Evolutionary conservation across 1,284 basidiomycete genomes (phyloP), one percentile per base, ranked within the genome.

Genomic region (Fomitopsis palustris): DNA sequence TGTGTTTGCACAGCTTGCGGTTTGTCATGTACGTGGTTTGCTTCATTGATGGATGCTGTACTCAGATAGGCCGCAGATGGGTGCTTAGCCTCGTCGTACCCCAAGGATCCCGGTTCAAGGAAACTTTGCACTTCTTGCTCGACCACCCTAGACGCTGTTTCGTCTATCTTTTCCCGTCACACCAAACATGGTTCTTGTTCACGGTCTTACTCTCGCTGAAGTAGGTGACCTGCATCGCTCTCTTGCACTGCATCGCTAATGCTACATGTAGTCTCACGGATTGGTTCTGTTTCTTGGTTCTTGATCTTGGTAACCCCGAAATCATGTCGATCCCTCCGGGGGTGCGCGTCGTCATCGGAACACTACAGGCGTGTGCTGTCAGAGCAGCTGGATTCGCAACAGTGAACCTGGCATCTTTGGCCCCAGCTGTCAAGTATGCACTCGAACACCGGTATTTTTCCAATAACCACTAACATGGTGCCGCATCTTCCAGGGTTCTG

Each of bases 131-230:
- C 59, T 99, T 99, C 73, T 80, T 99, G 6, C 83, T 99, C 19
- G 95, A 98, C 70, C 96, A 98, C 69, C 96, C 96, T n/a, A 85
- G 96, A 25, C 85, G 96, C 63, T 95, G 96, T 76, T 98, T 94
- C 70, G 87, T 96, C 43, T 96, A 97, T 72, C 83, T 99, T 7
- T 98, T 99, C 69, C 96, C 96, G 0, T 89, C 93, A 0, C 92
- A 95, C 64, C 95, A 98, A 71, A 98, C 96, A 1, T 96, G 95
- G 93, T 93, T 96, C 67, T 82, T 98, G 16, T 64, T 94, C 0
- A 82, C 84, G 1, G 66, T 97, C 45, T 72, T 91, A 0, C 43
- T 90, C 9, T 69, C 78, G 4, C 78, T 98, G 35, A 94, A 87
- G 89, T 93, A 66, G 62, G 83, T 73, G 4, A 16, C 37, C n/a